Conservation (phyloP, 805 yeast genomes). For the Lachancea nothofagi region DNA sequence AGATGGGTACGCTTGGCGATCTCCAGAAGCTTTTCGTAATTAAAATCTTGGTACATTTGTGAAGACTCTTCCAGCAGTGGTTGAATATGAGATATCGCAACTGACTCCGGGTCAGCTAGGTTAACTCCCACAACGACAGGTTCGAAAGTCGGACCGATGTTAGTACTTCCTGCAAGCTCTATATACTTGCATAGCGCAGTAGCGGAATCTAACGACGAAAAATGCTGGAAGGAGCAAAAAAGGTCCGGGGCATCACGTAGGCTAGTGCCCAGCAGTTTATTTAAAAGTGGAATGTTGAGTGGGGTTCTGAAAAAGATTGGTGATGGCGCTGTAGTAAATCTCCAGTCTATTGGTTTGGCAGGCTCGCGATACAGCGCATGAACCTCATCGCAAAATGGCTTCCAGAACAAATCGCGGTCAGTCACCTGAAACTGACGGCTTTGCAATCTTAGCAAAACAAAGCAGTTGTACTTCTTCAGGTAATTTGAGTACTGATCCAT, state of each 20-base stretch:
- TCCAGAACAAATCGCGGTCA: neutral
- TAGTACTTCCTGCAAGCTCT: neutral
- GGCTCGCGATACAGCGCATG: neutral
- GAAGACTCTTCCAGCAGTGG: slow-evolving; percentile 23
- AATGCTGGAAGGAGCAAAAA: slow-evolving; percentile 5
- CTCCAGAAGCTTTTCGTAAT: slow-evolving; percentile 23
- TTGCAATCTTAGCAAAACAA: slow-evolving; percentile 15
- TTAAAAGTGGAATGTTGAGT: slow-evolving; percentile 1
- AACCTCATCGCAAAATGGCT: slow-evolving; percentile 1
- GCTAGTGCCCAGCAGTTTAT: neutral
- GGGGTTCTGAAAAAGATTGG: slow-evolving; percentile 4
- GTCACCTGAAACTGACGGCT: neutral
- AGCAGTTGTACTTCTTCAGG: slow-evolving; percentile 12
- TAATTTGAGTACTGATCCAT: slow-evolving; percentile 10
- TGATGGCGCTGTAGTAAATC: neutral
- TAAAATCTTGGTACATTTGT: slow-evolving; percentile 20
- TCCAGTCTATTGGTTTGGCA: neutral
- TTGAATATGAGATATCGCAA: slow-evolving; percentile 15
- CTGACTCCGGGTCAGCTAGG: neutral
- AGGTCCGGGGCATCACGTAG: neutral
- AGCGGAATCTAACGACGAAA: slow-evolving; percentile 1
- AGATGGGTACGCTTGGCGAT: slow-evolving; percentile 18
- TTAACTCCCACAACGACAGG: slow-evolving; percentile 4
- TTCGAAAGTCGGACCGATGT: neutral
- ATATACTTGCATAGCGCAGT: slow-evolving; percentile 3